Percentiles rank a stretch among this genome's conserved stretches.
Evolutionary conservation across 1,284 basidiomycete genomes (phyloP).

Genomic region (Schizophyllum amplum): DNA sequence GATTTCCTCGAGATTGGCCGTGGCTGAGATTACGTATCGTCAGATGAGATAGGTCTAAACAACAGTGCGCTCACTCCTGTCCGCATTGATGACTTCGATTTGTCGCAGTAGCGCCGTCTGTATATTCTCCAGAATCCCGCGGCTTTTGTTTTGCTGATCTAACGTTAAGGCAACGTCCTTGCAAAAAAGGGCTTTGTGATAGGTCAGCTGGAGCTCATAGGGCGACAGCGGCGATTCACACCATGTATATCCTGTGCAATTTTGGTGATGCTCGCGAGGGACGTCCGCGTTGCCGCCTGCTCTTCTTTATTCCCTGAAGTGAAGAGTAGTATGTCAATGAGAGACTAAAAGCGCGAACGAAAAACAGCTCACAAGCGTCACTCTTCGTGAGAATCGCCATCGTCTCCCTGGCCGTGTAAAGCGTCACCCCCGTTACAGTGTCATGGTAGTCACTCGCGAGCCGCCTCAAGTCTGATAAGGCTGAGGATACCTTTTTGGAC

Average conservation of each 20-base stretch:
- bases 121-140: too few relatives aligned
- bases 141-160: too few relatives aligned
- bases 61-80: too few relatives aligned
- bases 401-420: not conserved
- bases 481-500: not conserved
- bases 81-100: too few relatives aligned
- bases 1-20: too few relatives aligned
- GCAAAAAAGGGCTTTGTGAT: too few relatives aligned
- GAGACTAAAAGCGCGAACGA: not conserved
- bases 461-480: not conserved
- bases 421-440: not conserved
- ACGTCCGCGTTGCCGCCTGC: not conserved
- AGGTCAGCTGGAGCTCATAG: too few relatives aligned
- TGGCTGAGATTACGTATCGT: too few relatives aligned
- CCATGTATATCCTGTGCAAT: not conserved
- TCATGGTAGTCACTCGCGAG: not conserved
- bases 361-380: not conserved
- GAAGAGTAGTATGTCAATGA: not conserved
- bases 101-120: too few relatives aligned
- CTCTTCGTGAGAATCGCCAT: not conserved
- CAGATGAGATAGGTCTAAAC: too few relatives aligned
- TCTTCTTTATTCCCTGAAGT: not conserved
- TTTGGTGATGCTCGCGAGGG: not conserved
- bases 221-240: too few relatives aligned
- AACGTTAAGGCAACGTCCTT: too few relatives aligned